Evolutionary conservation across 208 protist genomes (phyloP).

Genomic region (Trypanosoma theileri): DNA sequence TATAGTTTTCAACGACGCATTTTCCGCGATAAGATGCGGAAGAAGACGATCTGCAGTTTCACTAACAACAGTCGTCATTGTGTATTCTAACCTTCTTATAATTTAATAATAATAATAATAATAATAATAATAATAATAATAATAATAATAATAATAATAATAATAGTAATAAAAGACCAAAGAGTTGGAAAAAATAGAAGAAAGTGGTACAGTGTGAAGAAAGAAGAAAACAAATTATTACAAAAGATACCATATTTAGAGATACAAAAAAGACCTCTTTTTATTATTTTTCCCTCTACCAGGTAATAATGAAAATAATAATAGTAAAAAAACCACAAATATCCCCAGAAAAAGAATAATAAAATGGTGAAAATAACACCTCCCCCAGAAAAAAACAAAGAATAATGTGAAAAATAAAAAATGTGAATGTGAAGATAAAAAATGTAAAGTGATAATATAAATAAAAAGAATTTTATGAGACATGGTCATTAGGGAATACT

Average conservation of each 20-base stretch:
- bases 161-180: not conserved
- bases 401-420: too few species aligned
- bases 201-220: not conserved
- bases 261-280: not conserved
- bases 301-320: slow-evolving; percentile 12
- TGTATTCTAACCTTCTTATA: not conserved
- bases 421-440: not conserved
- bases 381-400: too few species aligned
- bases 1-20: slow-evolving; percentile 40
- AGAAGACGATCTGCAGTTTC: slow-evolving; percentile 13
- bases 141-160: not conserved
- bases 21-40: slow-evolving; percentile 60
- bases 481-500: not conserved
- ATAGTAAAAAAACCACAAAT: too few species aligned
- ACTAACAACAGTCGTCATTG: not conserved
- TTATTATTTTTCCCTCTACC: slow-evolving; percentile 1
- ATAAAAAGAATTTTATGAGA: slow-evolving; percentile 9
- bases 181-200: not conserved
- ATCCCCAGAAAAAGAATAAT: too few species aligned
- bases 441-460: slow-evolving; percentile 12
- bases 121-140: too few species aligned
- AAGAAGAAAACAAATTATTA: slow-evolving; percentile 6
- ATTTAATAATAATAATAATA: not conserved
- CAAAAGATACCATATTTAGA: not conserved
- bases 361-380: too few species aligned